A percentile compares a stretch with the other conserved stretches of the same genome.
Evolutionary conservation across 1,284 basidiomycete species (phyloP).

Genomic region (Hymenochaete sp.): DNA sequence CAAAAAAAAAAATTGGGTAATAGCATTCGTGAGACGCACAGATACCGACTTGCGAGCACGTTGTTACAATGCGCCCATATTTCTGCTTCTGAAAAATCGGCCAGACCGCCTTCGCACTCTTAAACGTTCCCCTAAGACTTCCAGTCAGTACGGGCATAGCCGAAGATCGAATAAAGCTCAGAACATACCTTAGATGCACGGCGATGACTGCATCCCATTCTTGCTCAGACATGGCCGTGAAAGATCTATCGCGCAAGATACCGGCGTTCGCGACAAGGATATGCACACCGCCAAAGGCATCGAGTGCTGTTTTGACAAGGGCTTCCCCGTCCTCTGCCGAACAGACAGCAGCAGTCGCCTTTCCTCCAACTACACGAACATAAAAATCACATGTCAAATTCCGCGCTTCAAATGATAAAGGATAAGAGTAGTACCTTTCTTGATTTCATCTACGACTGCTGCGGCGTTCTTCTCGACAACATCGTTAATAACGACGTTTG

Average conservation of each 20-base stretch:
- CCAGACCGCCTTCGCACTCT: conserved; percentile 94
- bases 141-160: not conserved
- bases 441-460: conserved; percentile 81
- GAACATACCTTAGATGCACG: conserved; percentile 67
- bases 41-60: conserved; percentile 87
- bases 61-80: conserved; percentile 93
- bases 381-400: conserved; percentile 7
- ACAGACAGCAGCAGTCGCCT: conserved; percentile 76
- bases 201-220: conserved; percentile 94
- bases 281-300: conserved; percentile 86
- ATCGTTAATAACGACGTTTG: conserved; percentile 96
- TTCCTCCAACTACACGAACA: conserved; percentile 62
- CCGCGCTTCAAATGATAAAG: conserved; percentile 2
- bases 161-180: not conserved
- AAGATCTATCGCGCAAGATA: conserved; percentile 88
- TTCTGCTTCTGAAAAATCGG: conserved; percentile 96
- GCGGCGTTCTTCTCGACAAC: conserved; percentile 81
- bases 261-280: conserved; percentile 92
- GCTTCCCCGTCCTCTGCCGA: conserved; percentile 89
- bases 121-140: conserved; percentile 12
- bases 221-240: conserved; percentile 80
- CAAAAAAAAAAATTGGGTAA: conserved; percentile 11
- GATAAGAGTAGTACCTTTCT: conserved; percentile 44
- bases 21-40: conserved; percentile 43
- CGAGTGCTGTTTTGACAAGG: conserved; percentile 82